Evolutionary conservation across 441 rosid species (phyloP).

Genomic region (Jatropha multifida): DNA sequence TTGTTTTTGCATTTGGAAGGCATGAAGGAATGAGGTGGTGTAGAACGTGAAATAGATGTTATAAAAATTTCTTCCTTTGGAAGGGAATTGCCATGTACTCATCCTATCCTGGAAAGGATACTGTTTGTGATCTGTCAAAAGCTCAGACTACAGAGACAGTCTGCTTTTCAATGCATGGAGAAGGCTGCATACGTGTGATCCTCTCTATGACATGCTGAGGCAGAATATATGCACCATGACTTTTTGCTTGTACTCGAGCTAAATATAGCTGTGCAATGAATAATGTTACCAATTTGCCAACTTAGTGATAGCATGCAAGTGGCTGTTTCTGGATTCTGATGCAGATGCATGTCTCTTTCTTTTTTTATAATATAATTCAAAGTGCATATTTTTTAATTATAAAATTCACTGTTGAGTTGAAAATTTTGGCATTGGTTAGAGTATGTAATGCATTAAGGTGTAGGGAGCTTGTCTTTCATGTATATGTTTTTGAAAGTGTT

Average conservation of each 20-base stretch:
- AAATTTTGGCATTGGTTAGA: background rate
- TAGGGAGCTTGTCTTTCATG: background rate
- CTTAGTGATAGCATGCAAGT: background rate
- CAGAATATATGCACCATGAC: background rate
- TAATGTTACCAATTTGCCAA: background rate
- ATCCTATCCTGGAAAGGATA: background rate
- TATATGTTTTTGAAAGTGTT: background rate
- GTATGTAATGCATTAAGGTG: background rate
- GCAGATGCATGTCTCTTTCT: background rate
- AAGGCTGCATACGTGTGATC: constrained; percentile 1
- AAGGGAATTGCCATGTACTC: background rate
- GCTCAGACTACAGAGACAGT: background rate
- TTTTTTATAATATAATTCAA: background rate
- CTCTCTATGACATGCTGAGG: constrained; percentile 2
- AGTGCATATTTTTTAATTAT: background rate
- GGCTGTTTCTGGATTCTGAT: constrained; percentile 9
- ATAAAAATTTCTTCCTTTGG: background rate
- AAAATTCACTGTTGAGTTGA: background rate
- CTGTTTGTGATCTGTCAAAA: background rate
- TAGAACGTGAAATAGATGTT: background rate
- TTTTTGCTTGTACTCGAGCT: background rate
- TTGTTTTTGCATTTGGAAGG: constrained; percentile 2
- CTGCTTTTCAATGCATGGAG: background rate
- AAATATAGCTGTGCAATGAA: background rate
- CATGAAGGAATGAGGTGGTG: constrained; percentile 1